These are phyloP conservation scores for Xylaria digitata DNA, from an alignment of 2,329 filamentous ascomycete genomes.

Conservation along the genomic window DNA sequence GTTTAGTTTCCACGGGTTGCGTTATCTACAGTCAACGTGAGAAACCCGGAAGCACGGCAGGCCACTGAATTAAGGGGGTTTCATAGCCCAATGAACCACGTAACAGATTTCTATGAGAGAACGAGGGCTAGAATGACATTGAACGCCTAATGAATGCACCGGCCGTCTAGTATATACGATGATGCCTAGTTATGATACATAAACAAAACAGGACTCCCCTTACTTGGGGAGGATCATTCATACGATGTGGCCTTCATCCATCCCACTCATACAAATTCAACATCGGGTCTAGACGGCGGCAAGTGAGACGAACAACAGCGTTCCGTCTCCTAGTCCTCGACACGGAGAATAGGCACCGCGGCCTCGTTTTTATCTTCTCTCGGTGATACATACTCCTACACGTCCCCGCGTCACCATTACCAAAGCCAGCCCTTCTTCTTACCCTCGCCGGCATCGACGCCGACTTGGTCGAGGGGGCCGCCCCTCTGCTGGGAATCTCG, in stretches of 20 bases:
- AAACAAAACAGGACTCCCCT: neutral
- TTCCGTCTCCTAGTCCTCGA: neutral
- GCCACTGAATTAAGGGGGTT: neutral
- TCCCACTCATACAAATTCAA: neutral
- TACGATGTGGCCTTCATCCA: neutral
- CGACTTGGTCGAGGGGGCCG: conserved; percentile 63
- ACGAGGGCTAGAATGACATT: conserved; percentile 8
- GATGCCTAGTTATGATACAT: conserved; percentile 31
- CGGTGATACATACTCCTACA: neutral
- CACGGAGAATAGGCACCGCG: too few relatives aligned
- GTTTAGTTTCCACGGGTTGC: neutral
- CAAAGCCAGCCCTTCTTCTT: conserved; percentile 63
- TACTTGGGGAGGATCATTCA: neutral
- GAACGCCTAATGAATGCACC: conserved; percentile 32
- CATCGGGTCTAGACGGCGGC: neutral
- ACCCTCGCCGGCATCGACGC: conserved; percentile 51
- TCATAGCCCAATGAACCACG: neutral
- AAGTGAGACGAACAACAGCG: neutral
- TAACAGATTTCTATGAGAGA: neutral
- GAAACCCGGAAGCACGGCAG: too few relatives aligned
- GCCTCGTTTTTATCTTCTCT: neutral
- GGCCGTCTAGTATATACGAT: conserved; percentile 25
- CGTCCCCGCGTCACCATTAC: conserved; percentile 41
- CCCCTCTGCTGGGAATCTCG: conserved; percentile 62
- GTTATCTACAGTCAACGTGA: neutral